phyloP scores from a whole-genome alignment of 192 early-diverging fungal species.

The Geosiphon pyriformis region DNA sequence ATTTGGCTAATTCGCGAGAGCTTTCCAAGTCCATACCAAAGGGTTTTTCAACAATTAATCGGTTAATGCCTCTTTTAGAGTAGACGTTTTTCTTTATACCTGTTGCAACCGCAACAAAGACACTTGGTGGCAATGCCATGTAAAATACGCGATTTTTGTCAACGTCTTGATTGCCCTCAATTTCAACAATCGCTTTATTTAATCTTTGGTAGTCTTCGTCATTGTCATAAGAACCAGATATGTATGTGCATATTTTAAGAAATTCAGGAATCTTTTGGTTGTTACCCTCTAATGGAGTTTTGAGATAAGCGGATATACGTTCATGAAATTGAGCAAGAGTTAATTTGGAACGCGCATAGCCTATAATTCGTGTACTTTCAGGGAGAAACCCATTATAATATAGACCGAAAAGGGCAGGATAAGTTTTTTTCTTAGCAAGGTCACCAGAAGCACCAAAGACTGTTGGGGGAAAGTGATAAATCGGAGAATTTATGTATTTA shows the following conservation, averaged over 20 bases:
- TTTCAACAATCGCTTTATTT: constrained; percentile 51
- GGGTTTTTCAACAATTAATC: constrained; percentile 95
- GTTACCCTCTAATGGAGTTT: constrained; percentile 55
- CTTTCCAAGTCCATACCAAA: constrained; percentile 92
- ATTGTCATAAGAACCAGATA: constrained; percentile 80
- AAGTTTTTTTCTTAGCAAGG: constrained; percentile 98
- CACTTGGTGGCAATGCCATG: constrained; percentile 92
- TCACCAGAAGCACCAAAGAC: constrained; percentile 91
- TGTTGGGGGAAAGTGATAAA: constrained; percentile 25
- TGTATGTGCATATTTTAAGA: constrained; percentile 67
- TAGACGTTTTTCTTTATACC: constrained; percentile 72
- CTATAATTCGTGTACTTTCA: constrained; percentile 68
- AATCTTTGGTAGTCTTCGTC: constrained; percentile 63
- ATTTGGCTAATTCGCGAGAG: constrained; percentile 63
- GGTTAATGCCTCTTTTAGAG: constrained; percentile 58
- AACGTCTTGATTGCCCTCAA: constrained; percentile 43
- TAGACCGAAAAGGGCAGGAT: constrained; percentile 91
- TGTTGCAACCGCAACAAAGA: constrained; percentile 81
- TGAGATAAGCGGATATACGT: constrained; percentile 66
- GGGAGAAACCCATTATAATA: constrained; percentile 82
- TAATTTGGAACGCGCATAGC: constrained; percentile 88
- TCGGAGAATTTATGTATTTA: too few relatives aligned
- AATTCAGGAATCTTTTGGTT: constrained; percentile 56
- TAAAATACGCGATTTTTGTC: constrained; percentile 82
- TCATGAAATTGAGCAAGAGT: constrained; percentile 66